Evolutionary conservation across 2,329 filamentous ascomycete species (phyloP), one percentile per base, ranked within the genome.

Genomic region (Trichoderma hamatum): DNA sequence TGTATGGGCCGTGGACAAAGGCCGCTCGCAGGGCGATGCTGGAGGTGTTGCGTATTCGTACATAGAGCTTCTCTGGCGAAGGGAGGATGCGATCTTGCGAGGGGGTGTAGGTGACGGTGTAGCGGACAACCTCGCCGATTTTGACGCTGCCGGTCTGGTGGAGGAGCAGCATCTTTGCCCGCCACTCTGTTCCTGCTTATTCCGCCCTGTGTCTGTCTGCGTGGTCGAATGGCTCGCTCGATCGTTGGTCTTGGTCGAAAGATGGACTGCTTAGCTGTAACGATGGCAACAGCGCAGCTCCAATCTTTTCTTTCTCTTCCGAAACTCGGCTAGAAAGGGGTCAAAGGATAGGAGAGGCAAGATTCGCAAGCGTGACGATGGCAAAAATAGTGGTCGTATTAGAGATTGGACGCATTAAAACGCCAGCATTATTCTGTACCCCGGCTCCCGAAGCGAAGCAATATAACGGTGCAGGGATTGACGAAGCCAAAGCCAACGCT

Each of bases 1-100:
- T 96, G 78, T 99, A 99, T 1, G 96, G 96, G 0, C 96, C 96
- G 81, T 97, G 96, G 66, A 99, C 90, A 78, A 97, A 99, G 68
- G 96, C 96, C 66, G 96, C 96, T 76, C 96, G 92, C 49, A 98
- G 84, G 19, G 96, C 92, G 72, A 97, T 92, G 69, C 93, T 91
- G 49, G 92, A 96, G 11, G 92, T 94, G 80, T 99, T 99, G 78
- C 92, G 95, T 78, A 99, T 90, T 74, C 92, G 93, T 56, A 99
- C 88, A 80, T 93, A 88, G 46, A 99, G 88, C 74, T 89, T 86
- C 72, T 91, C 84, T 32, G 95, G 95, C 5, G 93, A 91, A 4
- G 96, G 96, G 3, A 97, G 86, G 77, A 97, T 96, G 73, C 93
- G 93, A 80, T 98, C 96, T 75, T 89, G 86, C 49, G 91, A 90